Conservation (phyloP, 2,329 filamentous ascomycete genomes). For the Tolypocladium tundrense region DNA sequence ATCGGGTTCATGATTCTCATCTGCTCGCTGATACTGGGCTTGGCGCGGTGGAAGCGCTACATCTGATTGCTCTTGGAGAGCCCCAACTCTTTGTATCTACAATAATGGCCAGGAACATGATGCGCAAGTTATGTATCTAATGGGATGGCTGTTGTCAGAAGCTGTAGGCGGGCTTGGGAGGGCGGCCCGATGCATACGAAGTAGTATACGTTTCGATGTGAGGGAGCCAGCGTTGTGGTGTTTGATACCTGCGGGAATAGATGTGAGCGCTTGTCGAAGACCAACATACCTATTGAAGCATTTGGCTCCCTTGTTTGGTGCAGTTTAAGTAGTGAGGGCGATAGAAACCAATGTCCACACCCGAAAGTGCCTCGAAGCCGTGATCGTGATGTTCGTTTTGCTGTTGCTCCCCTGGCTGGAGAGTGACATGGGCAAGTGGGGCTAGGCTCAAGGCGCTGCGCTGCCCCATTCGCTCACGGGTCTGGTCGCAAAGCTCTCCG, state of each 20-base stretch:
- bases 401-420: background rate
- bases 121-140: background rate
- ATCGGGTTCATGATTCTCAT: conserved; percentile 43
- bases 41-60: conserved; percentile 35
- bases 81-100: background rate
- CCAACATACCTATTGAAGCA: background rate
- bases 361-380: no score
- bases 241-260: background rate
- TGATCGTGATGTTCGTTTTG: no score
- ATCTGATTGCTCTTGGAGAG: conserved; percentile 23
- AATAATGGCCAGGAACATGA: background rate
- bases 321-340: background rate
- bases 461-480: background rate
- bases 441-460: background rate
- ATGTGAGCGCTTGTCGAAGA: background rate
- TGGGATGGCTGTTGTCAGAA: background rate
- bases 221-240: background rate
- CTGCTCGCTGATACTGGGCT: conserved; percentile 32
- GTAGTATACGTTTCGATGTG: background rate
- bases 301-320: no score
- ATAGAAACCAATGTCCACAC: background rate
- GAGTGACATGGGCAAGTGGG: background rate
- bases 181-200: background rate
- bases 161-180: background rate
- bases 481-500: background rate